These are phyloP conservation scores for Spatholobus suberectus DNA, from an alignment of 306 rosid species.

Conservation along the genomic window DNA sequence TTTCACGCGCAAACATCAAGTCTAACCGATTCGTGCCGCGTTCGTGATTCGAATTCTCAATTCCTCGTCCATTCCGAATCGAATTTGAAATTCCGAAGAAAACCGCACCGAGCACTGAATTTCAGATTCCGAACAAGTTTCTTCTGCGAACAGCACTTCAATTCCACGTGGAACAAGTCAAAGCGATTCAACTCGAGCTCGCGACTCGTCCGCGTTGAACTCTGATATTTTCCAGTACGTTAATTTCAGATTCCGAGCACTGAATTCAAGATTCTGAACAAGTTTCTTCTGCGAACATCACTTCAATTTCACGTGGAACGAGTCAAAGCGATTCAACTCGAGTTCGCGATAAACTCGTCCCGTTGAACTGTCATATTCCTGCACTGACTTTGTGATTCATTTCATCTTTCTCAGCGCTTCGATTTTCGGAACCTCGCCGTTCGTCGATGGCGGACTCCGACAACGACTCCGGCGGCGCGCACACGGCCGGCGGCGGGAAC, in stretches of 20 bases:
- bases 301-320: background rate
- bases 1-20: conserved; percentile 7
- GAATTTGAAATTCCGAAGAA: background rate
- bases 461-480: conserved; percentile 78
- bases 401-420: conserved; percentile 14
- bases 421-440: background rate
- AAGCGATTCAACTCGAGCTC: background rate
- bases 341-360: background rate
- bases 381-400: conserved; percentile 1
- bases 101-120: background rate
- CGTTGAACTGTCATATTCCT: background rate
- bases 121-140: background rate
- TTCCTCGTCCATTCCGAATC: background rate
- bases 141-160: background rate
- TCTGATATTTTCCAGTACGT: too few species aligned
- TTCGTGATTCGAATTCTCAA: background rate
- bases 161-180: conserved; percentile 22
- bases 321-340: background rate
- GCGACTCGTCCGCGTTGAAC: background rate
- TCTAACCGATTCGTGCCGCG: background rate
- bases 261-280: background rate
- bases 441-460: conserved; percentile 84
- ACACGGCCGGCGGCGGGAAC: conserved; percentile 43
- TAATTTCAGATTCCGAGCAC: too few species aligned
- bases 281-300: background rate